phyloP scores from a whole-genome alignment of 2,329 filamentous ascomycete genomes.

The Colletotrichum sp. region DNA sequence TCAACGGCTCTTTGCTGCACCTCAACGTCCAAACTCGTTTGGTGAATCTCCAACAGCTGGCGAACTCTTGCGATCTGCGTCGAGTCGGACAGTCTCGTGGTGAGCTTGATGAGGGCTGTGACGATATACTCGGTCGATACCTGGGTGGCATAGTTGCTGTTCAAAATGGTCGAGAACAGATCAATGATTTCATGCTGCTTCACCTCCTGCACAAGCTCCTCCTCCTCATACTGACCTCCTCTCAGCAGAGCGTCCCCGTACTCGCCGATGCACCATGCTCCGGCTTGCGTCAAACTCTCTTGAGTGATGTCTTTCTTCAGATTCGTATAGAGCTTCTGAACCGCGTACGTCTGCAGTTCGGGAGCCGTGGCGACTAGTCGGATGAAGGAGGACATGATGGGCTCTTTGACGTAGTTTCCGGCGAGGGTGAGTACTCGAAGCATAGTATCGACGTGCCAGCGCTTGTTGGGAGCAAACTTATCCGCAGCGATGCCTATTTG shows the following conservation, averaged over 20 bases:
- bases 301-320: constrained; percentile 97
- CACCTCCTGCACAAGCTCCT: constrained; percentile 81
- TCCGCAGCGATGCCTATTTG: constrained; percentile 98
- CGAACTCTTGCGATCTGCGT: constrained; percentile 88
- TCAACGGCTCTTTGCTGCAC: constrained; percentile 96
- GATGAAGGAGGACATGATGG: constrained; percentile 95
- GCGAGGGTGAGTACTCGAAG: constrained; percentile 90
- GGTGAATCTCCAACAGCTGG: constrained; percentile 75
- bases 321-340: constrained; percentile 90
- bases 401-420: constrained; percentile 97
- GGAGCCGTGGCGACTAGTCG: constrained; percentile 93
- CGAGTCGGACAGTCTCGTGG: constrained; percentile 81
- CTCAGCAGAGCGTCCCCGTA: constrained; percentile 90
- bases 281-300: constrained; percentile 90
- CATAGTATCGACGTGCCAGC: constrained; percentile 99
- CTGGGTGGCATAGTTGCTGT: constrained; percentile 92
- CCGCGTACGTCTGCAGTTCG: constrained; percentile 94
- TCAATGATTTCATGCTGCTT: constrained; percentile 91
- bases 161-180: constrained; percentile 88
- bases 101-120: constrained; percentile 93
- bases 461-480: constrained; percentile 93
- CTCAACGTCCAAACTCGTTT: constrained; percentile 90
- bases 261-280: constrained; percentile 97
- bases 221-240: constrained; percentile 91
- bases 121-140: constrained; percentile 95